Evolutionary conservation across 148 eudicot species (phyloP).

Genomic region (Rheum nobile): DNA sequence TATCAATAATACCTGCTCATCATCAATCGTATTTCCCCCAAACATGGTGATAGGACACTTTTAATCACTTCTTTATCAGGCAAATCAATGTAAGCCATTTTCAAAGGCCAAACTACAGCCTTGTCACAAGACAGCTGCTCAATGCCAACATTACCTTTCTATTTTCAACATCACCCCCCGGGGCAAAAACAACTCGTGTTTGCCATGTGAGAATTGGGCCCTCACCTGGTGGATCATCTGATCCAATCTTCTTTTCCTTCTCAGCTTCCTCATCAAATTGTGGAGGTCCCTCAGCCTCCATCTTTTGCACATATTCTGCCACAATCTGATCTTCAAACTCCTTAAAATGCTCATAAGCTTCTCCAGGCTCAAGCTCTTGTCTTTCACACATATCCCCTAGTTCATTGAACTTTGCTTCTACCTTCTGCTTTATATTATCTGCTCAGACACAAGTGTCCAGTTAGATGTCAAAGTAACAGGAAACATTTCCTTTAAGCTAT

Average conservation of each 20-base stretch:
- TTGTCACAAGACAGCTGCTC: too few species aligned
- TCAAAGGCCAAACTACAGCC: too few species aligned
- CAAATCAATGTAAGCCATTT: too few species aligned
- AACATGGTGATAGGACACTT: too few species aligned
- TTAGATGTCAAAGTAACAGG: neutral
- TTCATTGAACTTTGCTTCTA: conserved; percentile 61
- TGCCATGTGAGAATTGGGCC: conserved; percentile 94
- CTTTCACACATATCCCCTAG: conserved; percentile 61
- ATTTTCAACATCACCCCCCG: conserved; percentile 87
- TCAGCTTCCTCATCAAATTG: conserved; percentile 34
- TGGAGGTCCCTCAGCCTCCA: conserved; percentile 45
- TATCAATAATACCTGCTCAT: neutral
- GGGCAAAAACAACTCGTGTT: conserved; percentile 60
- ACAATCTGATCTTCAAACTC: conserved; percentile 83
- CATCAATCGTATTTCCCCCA: too few species aligned
- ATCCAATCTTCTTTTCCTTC: conserved; percentile 25
- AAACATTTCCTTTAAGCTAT: neutral
- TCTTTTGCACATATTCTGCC: conserved; percentile 39
- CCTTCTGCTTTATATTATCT: conserved; percentile 74
- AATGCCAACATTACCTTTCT: conserved; percentile 88
- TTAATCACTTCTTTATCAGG: too few species aligned
- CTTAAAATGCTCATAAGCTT: conserved; percentile 63
- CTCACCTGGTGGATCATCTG: conserved; percentile 81
- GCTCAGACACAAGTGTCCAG: neutral
- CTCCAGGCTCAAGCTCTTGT: conserved; percentile 53